phyloP scores from a whole-genome alignment of 2,329 filamentous ascomycete species.

The Alternaria sp. region DNA sequence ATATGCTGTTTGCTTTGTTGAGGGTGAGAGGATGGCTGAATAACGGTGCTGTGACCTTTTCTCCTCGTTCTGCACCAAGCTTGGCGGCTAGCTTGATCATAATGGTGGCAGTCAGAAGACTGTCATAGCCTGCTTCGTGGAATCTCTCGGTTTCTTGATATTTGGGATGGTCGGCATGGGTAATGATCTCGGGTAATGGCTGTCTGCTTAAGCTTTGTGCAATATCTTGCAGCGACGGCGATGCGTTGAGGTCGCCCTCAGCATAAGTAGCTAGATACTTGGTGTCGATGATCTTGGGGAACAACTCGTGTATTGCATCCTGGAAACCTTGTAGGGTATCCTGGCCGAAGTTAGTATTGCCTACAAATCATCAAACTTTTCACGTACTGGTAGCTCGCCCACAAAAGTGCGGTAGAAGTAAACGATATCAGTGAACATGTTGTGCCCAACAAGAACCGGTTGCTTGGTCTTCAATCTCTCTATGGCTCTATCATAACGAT shows the following conservation, averaged over 20 bases:
- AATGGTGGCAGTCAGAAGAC: conserved; percentile 67
- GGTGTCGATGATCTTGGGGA: conserved; percentile 68
- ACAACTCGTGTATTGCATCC: conserved; percentile 60
- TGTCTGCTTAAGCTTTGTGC: conserved; percentile 54
- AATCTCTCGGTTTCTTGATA: conserved; percentile 54
- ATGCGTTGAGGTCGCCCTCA: conserved; percentile 61
- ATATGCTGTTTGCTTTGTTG: conserved; percentile 3
- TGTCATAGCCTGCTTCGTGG: conserved; percentile 72
- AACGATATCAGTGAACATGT: conserved; percentile 70
- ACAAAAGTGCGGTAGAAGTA: conserved; percentile 72
- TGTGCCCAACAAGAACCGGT: conserved; percentile 69
- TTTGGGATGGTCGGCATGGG: conserved; percentile 46
- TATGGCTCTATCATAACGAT: conserved; percentile 53
- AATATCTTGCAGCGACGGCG: conserved; percentile 60
- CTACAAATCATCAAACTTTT: not conserved
- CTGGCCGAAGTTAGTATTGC: not conserved
- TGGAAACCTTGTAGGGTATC: conserved; percentile 64
- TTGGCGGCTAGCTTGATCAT: conserved; percentile 65
- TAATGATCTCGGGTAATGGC: conserved; percentile 54
- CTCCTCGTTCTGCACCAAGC: conserved; percentile 52
- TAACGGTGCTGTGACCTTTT: conserved; percentile 4
- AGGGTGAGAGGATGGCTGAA: not conserved
- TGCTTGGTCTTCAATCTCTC: conserved; percentile 56
- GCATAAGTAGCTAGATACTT: conserved; percentile 70
- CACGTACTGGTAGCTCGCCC: conserved; percentile 59